Evolutionary conservation across 805 yeast species (phyloP), one percentile per base, ranked within the genome.

Genomic region (Wickerhamiella alocasiicola): DNA sequence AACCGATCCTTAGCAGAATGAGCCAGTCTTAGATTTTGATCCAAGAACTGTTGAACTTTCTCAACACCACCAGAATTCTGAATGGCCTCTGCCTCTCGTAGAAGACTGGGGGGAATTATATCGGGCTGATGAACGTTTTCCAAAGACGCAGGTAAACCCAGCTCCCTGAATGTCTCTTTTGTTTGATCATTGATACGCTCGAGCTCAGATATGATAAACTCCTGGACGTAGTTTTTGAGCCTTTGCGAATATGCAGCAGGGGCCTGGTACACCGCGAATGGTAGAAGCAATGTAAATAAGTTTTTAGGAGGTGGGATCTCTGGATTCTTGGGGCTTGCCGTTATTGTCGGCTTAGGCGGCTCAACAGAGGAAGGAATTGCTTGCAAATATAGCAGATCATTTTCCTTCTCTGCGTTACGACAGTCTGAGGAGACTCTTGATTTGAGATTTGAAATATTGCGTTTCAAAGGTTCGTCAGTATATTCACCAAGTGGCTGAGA

Each of bases 311-410:
- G 16, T 2, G 33, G 29, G 17, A 19, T 18, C 5, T n/a, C 9
- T n/a, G 25, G 32, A 9, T 4, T 15, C 15, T 17, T 31, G 6
- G 20, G 11, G 7, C n/a, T 37, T 9, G 35, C 29, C 6, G 21
- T 15, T 2, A 15, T 6, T 25, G 15, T 23, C 9, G 41, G 20
- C 9, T 23, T 23, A 7, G 41, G 63, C 1, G 75, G 49, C 1
- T 48, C 24, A 2, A 65, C 61, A 0, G 53, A 44, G 6, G 48
- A 23, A 0, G 94, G 93, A 0, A 83, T 75, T 1, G 64, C 60
- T 44, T 80, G 77, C 29, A 81, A 59, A 56, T 83, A 82, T 5
- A 87, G 76, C 49, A 84, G 63, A 52, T 84, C 87, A 54, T 85
- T 85, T 48, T 85, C 95, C 48, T 76, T 69, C 47, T 80, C 84